A percentile compares a stretch with the other conserved stretches of the same genome.
phyloP scores from a whole-genome alignment of 225 moss, liverwort and hornwort species.

The Physcomitrellopsis africana region DNA sequence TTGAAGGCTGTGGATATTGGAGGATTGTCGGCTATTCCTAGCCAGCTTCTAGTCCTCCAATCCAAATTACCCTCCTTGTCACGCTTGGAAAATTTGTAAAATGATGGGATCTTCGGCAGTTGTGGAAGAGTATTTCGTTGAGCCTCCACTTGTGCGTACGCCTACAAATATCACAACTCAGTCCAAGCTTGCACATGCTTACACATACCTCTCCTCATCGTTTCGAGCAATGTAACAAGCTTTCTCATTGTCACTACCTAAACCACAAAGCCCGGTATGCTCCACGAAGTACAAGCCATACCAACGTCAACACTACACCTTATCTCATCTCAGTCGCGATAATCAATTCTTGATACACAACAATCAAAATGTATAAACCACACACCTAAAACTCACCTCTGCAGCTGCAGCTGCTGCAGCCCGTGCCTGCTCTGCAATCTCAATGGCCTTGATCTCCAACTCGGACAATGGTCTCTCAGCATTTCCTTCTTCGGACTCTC shows the following conservation, averaged over 20 bases:
- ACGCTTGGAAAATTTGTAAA: conserved; percentile 67
- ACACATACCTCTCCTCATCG: background rate
- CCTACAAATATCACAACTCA: conserved; percentile 38
- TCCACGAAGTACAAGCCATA: background rate
- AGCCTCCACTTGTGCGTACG: conserved; percentile 61
- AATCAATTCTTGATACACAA: background rate
- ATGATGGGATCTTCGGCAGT: conserved; percentile 65
- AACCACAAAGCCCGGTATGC: too few species aligned
- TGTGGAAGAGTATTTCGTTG: conserved; percentile 53
- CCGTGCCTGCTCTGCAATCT: conserved; percentile 63
- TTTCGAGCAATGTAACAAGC: too few species aligned
- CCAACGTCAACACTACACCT: background rate
- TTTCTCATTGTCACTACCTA: too few species aligned
- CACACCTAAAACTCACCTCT: conserved; percentile 42
- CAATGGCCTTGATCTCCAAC: conserved; percentile 56
- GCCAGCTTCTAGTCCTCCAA: conserved; percentile 54
- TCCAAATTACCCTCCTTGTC: conserved; percentile 62
- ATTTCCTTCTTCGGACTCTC: conserved; percentile 30
- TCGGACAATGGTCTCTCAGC: conserved; percentile 52
- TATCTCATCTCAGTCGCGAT: background rate
- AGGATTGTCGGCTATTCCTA: conserved; percentile 34
- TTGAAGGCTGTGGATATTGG: conserved; percentile 15
- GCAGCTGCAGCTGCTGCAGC: conserved; percentile 68
- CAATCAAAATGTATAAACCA: background rate
- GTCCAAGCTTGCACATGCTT: background rate